Conservation (phyloP, 108 stramenopile species). For the Cyclostephanos invisitatus region DNA sequence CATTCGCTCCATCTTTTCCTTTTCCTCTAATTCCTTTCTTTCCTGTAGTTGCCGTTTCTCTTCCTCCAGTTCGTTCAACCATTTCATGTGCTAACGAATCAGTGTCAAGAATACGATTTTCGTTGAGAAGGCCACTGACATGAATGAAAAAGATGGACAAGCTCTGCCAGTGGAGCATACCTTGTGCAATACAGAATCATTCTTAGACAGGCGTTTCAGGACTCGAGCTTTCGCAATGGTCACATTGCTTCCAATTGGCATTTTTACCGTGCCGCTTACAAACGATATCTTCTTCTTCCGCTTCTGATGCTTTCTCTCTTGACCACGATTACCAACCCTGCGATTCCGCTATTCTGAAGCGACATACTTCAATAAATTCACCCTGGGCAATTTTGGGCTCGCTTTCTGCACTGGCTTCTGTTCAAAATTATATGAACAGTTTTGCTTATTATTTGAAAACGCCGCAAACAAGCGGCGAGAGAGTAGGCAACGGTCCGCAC, state of each 20-base stretch:
- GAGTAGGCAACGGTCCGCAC: too few relatives aligned
- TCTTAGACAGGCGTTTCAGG: constrained; percentile 44
- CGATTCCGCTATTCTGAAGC: constrained; percentile 4
- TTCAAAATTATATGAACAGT: not conserved
- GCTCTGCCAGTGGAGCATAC: not conserved
- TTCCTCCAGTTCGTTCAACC: constrained; percentile 45
- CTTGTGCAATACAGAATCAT: constrained; percentile 38
- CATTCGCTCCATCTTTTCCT: constrained; percentile 23
- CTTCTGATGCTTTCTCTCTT: constrained; percentile 10
- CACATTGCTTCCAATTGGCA: constrained; percentile 29
- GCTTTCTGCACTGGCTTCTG: not conserved
- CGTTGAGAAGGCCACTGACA: too few relatives aligned
- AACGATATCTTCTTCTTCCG: constrained; percentile 9
- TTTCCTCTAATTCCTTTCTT: constrained; percentile 44
- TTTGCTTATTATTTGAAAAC: not conserved
- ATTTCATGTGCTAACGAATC: constrained; percentile 26
- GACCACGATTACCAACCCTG: not conserved
- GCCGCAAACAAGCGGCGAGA: not conserved
- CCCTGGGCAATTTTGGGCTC: not conserved
- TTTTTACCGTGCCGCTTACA: constrained; percentile 31
- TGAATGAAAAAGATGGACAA: not conserved
- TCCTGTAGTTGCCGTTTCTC: constrained; percentile 21
- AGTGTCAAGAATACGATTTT: not conserved
- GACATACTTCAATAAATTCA: constrained; percentile 9
- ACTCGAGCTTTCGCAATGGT: constrained; percentile 42